Percentiles rank a stretch among this genome's conserved stretches.
Conservation (phyloP, 1,284 basidiomycete genomes). For the Heterobasidion occidentale region DNA sequence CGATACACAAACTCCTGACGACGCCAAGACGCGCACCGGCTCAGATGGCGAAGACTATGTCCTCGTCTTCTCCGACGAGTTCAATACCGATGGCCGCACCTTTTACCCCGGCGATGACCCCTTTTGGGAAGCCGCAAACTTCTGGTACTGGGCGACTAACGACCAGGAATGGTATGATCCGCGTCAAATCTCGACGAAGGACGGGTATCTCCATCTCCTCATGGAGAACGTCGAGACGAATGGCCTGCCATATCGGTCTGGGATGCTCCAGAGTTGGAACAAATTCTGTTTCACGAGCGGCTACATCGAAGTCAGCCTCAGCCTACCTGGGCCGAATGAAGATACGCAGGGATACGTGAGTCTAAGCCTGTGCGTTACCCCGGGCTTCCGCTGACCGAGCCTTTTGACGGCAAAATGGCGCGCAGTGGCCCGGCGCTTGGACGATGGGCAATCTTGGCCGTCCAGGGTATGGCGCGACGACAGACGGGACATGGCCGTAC, state of each 20-base stretch:
- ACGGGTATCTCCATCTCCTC: slow-evolving; percentile 68
- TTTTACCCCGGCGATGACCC: slow-evolving; percentile 68
- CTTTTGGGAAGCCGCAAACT: slow-evolving; percentile 65
- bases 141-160: slow-evolving; percentile 62
- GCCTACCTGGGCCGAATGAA: slow-evolving; percentile 27
- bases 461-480: slow-evolving; percentile 75
- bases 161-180: slow-evolving; percentile 80
- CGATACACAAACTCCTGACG: slow-evolving; percentile 59
- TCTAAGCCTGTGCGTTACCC: slow-evolving; percentile 3
- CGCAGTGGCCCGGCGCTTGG: slow-evolving; percentile 70
- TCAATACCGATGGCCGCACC: slow-evolving; percentile 63
- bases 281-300: slow-evolving; percentile 83
- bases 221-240: slow-evolving; percentile 59
- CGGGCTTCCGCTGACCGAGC: background rate
- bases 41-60: slow-evolving; percentile 58
- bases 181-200: slow-evolving; percentile 61
- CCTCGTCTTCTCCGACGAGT: slow-evolving; percentile 80
- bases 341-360: slow-evolving; percentile 28
- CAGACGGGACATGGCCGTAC: slow-evolving; percentile 77
- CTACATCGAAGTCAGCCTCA: slow-evolving; percentile 52
- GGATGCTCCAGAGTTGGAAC: slow-evolving; percentile 72
- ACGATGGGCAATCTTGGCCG: slow-evolving; percentile 89
- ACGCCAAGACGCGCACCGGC: slow-evolving; percentile 50
- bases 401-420: background rate
- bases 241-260: slow-evolving; percentile 50